These are phyloP conservation scores for Triticum dicoccoides DNA, from an alignment of 176 grass and related monocot species.

Conservation along the genomic window DNA sequence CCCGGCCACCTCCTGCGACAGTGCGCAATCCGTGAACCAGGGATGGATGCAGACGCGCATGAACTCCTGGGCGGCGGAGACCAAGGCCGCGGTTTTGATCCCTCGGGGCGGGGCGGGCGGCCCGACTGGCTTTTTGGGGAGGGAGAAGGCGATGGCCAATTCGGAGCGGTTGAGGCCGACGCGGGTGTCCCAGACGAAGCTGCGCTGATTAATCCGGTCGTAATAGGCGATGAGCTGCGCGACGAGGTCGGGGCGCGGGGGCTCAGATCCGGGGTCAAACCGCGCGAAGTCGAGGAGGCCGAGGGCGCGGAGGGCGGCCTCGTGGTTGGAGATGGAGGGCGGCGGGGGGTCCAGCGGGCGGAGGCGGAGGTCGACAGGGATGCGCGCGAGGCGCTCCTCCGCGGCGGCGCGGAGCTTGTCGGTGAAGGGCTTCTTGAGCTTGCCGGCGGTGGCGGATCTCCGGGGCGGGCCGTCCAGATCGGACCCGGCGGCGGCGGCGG, in stretches of 20 bases:
- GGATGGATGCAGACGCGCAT: slow-evolving; percentile 61
- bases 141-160: slow-evolving; percentile 37
- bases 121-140: slow-evolving; percentile 45
- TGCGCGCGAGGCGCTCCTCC: slow-evolving; percentile 46
- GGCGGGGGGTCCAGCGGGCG: background rate
- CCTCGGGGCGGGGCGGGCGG: background rate
- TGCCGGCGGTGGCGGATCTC: slow-evolving; percentile 8
- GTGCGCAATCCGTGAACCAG: slow-evolving; percentile 60
- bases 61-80: slow-evolving; percentile 42
- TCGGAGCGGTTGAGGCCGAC: slow-evolving; percentile 52
- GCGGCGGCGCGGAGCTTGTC: slow-evolving; percentile 49
- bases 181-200: slow-evolving; percentile 56
- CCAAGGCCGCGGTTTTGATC: slow-evolving; percentile 36
- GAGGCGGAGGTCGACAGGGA: slow-evolving; percentile 33
- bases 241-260: slow-evolving; percentile 60
- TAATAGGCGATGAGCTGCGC: slow-evolving; percentile 61
- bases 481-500: slow-evolving; percentile 9
- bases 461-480: slow-evolving; percentile 47
- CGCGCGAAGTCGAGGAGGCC: slow-evolving; percentile 68
- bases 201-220: slow-evolving; percentile 50
- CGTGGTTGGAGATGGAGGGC: slow-evolving; percentile 36
- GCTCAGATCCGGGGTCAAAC: slow-evolving; percentile 34
- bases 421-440: slow-evolving; percentile 49
- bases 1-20: slow-evolving; percentile 59
- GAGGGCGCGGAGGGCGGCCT: slow-evolving; percentile 57